Base-by-base conservation (phyloP, 192 early-diverging fungal genomes). In the Coemansia sp. region DNA sequence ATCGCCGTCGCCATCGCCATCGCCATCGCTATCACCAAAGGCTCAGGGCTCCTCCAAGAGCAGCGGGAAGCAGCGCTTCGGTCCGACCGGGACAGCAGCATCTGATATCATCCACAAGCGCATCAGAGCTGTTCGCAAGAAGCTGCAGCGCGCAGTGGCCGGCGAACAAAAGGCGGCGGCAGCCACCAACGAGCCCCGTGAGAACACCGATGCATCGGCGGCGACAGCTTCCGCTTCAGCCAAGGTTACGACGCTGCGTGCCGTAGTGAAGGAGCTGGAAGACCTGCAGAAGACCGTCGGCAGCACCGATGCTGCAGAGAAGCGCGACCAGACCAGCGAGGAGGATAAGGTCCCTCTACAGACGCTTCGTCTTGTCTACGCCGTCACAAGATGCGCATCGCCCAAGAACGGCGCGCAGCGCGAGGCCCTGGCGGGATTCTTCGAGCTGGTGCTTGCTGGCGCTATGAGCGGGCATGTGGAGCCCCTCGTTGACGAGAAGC, bases 311-410 rank as follows among this genome's bases (percentile, higher is more conserved):
- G 42, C 27, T 28, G 54, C 55, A 11, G 62, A 64, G 17, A 50
- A 50, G 42, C 28, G 42, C 15, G 53, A 10, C 13, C 7, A 15
- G 34, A 42, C 13, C 33, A 31, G 55, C 25, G 47, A 34, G n/a
- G 72, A 68, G 19, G 59, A 25, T 10, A 2, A 30, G 19, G 65
- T 58, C n/a, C 62, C 58, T 15, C 31, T 50, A 14, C 72, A 75
- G 53, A 55, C 72, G 10, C 59, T 75, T 44, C 72, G 66, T n/a
- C 63, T 75, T 23, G 45, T 67, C 33, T 62, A 61, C 62, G 72
- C 67, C 4, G 67, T 54, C 28, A 58, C 45, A 3, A 50, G 31
- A 22, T 29, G 52, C 9, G 30, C 11, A 33, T 13, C 55, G 41
- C 40, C 37, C 34, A 3, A 9, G 50, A 6, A 40, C 29, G 15